Evolutionary conservation across 164 flowering plant genomes (phyloP), one percentile per base, ranked within the genome.

Genomic region (Santalum album): DNA sequence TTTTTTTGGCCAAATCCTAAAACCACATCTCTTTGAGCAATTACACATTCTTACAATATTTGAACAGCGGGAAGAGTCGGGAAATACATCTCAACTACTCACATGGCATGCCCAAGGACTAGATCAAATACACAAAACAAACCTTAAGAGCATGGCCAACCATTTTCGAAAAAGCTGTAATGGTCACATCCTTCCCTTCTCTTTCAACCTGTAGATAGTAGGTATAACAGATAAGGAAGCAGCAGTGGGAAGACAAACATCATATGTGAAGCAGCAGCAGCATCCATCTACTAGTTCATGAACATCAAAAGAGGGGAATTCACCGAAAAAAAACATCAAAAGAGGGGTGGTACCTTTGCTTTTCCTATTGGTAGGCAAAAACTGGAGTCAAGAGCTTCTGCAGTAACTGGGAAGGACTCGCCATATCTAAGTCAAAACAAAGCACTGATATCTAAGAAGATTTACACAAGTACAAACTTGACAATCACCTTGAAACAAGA

Each of bases 341-440:
- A n/a, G n/a, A n/a, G n/a, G n/a, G n/a, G n/a, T n/a, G n/a, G 56
- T 65, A 87, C 96, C 90, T 86, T 87, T 15, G 98, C 99, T 74
- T 92, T 84, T 51, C 94, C 96, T 14, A 89, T 88, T 17, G 94
- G 96, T 50, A 83, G 76, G 61, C 76, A 78, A 56, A 87, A 92
- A 69, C 86, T 81, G 24, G 97, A 78, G 72, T 92, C 99, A 53
- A 89, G 85, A 58, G 35, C 95, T 71, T 89, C 99, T 7, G 70
- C 94, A 10, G 91, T 80, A 62, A 91, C 77, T 27, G 94, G 90
- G 69, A 91, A 91, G 45, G 87, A 75, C 55, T 88, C 91, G 29
- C 98, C 98, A 73, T 91, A 91, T 64, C 98, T 91, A 66, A 49
- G 64, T 22, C 35, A 67, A 7, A 59, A 34, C n/a, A n/a, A 29